These are phyloP conservation scores for Hericium rajendrae DNA, from an alignment of 768 basidiomycete species.

Conservation along the genomic window DNA sequence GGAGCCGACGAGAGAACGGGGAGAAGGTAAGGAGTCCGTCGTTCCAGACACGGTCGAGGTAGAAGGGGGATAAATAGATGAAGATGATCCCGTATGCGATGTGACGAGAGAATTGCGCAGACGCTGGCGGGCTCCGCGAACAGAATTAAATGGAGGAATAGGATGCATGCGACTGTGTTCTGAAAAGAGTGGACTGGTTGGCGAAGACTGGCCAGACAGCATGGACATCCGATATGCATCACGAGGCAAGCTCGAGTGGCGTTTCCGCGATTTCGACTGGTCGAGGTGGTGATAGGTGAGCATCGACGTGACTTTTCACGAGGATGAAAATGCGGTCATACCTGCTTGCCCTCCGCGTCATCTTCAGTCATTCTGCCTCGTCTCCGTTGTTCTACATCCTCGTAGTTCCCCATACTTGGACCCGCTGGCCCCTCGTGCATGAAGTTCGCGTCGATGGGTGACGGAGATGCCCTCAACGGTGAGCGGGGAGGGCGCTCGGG, in stretches of 20 bases:
- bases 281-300: neutral
- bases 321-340: neutral
- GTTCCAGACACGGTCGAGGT: constrained; percentile 48
- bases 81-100: constrained; percentile 57
- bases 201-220: constrained; percentile 11
- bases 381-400: constrained; percentile 11
- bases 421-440: constrained; percentile 5
- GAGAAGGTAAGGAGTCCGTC: constrained; percentile 56
- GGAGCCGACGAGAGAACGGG: constrained; percentile 43
- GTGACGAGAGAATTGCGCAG: constrained; percentile 44
- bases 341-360: constrained; percentile 10
- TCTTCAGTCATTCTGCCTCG: constrained; percentile 6
- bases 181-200: constrained; percentile 12
- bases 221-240: constrained; percentile 14
- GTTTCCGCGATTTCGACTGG: constrained; percentile 8
- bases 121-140: constrained; percentile 16
- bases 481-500: constrained; percentile 14
- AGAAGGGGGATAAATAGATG: constrained; percentile 71
- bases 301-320: neutral
- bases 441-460: constrained; percentile 1
- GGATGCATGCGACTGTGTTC: constrained; percentile 13
- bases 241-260: constrained; percentile 15
- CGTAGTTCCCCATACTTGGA: constrained; percentile 6
- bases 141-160: constrained; percentile 14
- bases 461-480: constrained; percentile 10